Evolutionary conservation across 805 yeast genomes (phyloP).

Genomic region (Helenozyma rhizophorensis): DNA sequence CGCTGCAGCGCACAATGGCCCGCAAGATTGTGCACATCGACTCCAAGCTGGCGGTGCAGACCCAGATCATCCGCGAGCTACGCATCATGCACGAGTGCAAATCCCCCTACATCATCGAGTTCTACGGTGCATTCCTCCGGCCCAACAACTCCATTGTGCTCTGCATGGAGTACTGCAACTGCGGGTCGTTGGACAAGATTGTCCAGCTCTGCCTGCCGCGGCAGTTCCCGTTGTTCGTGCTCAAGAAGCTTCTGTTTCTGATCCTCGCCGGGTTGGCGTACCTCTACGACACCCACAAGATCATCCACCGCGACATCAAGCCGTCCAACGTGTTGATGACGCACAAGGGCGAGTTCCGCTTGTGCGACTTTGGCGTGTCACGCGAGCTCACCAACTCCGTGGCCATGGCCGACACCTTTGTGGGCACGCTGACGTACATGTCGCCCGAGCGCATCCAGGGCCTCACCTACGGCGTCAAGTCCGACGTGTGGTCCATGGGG

Average conservation of each 20-base stretch:
- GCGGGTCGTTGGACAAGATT: conserved; percentile 86
- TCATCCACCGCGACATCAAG: conserved; percentile 93
- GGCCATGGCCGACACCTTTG: conserved; percentile 86
- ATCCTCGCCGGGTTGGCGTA: conserved; percentile 80
- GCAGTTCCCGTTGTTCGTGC: conserved; percentile 54
- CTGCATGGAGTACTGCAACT: conserved; percentile 94
- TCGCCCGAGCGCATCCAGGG: conserved; percentile 98
- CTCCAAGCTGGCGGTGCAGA: conserved; percentile 68
- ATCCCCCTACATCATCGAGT: conserved; percentile 78
- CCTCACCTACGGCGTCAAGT: conserved; percentile 85
- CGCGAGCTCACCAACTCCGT: conserved; percentile 88
- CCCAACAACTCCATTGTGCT: conserved; percentile 68
- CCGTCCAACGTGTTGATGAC: conserved; percentile 91
- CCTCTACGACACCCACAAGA: conserved; percentile 76
- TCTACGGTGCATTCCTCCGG: conserved; percentile 83
- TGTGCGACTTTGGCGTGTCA: conserved; percentile 96
- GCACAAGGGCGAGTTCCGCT: conserved; percentile 79
- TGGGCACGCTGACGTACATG: conserved; percentile 95
- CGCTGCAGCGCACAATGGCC: conserved; percentile 86
- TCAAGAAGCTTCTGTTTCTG: conserved; percentile 69
- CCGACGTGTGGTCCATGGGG: conserved; percentile 97
- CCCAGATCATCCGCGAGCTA: conserved; percentile 83
- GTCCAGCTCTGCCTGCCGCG: conserved; percentile 43
- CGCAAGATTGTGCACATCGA: conserved; percentile 84
- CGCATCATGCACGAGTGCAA: conserved; percentile 88